phyloP scores from a whole-genome alignment of 495 filamentous ascomycete species.

The Hamigera avellanea region DNA sequence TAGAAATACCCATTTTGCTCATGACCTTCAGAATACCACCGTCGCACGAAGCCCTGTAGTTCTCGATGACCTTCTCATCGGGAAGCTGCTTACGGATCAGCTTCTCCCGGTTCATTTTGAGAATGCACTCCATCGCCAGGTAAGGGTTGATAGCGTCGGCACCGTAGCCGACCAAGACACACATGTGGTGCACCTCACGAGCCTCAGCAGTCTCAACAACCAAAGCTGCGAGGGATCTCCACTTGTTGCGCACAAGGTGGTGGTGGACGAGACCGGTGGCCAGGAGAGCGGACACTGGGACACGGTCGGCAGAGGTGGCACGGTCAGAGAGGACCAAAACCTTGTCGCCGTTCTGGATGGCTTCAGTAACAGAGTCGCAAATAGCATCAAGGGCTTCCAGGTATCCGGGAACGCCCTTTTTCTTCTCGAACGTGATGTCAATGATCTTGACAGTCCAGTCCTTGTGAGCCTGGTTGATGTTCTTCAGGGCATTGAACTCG shows the following conservation, averaged over 20 bases:
- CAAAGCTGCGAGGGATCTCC: slow-evolving; percentile 81
- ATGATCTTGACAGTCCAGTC: slow-evolving; percentile 91
- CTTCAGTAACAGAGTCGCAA: slow-evolving; percentile 74
- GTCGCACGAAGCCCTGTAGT: slow-evolving; percentile 97
- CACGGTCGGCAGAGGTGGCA: slow-evolving; percentile 69
- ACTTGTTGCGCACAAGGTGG: slow-evolving; percentile 93
- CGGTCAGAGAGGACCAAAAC: slow-evolving; percentile 89
- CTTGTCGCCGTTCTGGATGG: slow-evolving; percentile 74
- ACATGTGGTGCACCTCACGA: slow-evolving; percentile 98
- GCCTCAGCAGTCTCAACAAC: slow-evolving; percentile 93
- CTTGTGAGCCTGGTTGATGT: slow-evolving; percentile 60
- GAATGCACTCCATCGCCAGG: slow-evolving; percentile 91
- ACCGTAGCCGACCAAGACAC: slow-evolving; percentile 92
- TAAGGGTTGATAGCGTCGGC: slow-evolving; percentile 96
- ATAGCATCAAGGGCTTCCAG: slow-evolving; percentile 82
- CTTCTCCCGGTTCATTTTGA: slow-evolving; percentile 96
- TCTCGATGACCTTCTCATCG: slow-evolving; percentile 78
- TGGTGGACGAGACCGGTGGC: slow-evolving; percentile 95
- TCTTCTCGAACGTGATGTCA: slow-evolving; percentile 92
- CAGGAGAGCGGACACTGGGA: slow-evolving; percentile 79
- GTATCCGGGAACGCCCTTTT: slow-evolving; percentile 75
- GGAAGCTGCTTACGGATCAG: slow-evolving; percentile 83
- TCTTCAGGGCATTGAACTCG: slow-evolving; percentile 83
- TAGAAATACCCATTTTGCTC: slow-evolving; percentile 99
- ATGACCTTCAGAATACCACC: slow-evolving; percentile 99